Percentiles rank a stretch among this genome's conserved stretches.
phyloP scores from a whole-genome alignment of 805 yeast genomes.

The Ogataea salicorniae region DNA sequence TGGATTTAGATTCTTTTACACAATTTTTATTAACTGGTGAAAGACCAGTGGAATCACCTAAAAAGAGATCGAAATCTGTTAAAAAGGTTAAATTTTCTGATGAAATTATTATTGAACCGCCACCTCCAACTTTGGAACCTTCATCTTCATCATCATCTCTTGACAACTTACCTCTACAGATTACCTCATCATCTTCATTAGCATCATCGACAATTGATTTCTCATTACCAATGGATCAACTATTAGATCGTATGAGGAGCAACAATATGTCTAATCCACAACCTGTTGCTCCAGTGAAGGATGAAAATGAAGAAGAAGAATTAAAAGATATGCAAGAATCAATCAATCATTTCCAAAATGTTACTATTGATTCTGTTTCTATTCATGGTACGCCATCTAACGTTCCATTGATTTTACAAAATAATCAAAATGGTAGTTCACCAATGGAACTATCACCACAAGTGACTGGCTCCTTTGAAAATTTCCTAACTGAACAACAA shows the following conservation, averaged over 20 bases:
- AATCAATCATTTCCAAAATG: constrained; percentile 67
- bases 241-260: constrained; percentile 41
- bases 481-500: constrained; percentile 1
- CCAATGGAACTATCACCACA: constrained; percentile 11
- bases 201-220: constrained; percentile 38
- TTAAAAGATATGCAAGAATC: constrained; percentile 71
- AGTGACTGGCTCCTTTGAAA: constrained; percentile 1
- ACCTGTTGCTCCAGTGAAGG: constrained; percentile 15
- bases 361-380: constrained; percentile 73
- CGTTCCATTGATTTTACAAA: constrained; percentile 31
- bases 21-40: constrained; percentile 79
- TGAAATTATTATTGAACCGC: constrained; percentile 40
- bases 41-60: constrained; percentile 44
- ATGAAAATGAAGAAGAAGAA: constrained; percentile 65
- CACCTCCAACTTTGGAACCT: constrained; percentile 16
- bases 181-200: neutral
- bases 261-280: constrained; percentile 13
- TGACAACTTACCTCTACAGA: constrained; percentile 5
- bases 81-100: constrained; percentile 74
- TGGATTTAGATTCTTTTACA: constrained; percentile 84
- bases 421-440: constrained; percentile 6
- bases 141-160: constrained; percentile 6
- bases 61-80: constrained; percentile 36
- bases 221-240: constrained; percentile 73
- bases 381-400: constrained; percentile 64